phyloP scores from a whole-genome alignment of 2,329 filamentous ascomycete species.

The Domatiomyces catenatus region DNA sequence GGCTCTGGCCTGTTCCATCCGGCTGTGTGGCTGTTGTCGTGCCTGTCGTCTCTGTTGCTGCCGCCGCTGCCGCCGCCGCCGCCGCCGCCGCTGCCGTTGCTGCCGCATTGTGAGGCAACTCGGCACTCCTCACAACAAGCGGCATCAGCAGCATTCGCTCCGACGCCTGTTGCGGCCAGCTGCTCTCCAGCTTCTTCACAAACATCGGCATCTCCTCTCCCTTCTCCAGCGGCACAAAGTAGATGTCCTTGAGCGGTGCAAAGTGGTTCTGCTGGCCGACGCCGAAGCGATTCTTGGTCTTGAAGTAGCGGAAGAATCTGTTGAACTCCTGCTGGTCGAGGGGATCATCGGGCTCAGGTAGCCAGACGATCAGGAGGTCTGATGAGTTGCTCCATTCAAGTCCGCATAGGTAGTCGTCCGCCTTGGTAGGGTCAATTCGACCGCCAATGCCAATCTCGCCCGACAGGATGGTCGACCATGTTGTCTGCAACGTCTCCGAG shows the following conservation, averaged over 20 bases:
- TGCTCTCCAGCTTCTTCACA: conserved; percentile 73
- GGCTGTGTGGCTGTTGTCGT: neutral
- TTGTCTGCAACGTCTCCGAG: conserved; percentile 15
- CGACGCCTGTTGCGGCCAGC: conserved; percentile 56
- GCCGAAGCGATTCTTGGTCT: conserved; percentile 65
- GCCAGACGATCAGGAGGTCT: conserved; percentile 66
- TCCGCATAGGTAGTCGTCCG: conserved; percentile 80
- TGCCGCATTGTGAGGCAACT: conserved; percentile 22
- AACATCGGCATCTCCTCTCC: conserved; percentile 67
- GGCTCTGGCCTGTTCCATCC: neutral
- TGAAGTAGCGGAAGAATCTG: conserved; percentile 75
- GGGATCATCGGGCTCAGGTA: conserved; percentile 38
- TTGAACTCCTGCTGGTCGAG: conserved; percentile 49
- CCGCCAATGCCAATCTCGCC: conserved; percentile 46
- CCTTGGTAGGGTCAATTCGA: conserved; percentile 63
- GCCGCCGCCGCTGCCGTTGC: conserved; percentile 20
- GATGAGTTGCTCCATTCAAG: conserved; percentile 67
- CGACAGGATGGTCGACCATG: conserved; percentile 63
- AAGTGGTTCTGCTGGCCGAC: conserved; percentile 65
- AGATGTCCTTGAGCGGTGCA: conserved; percentile 72
- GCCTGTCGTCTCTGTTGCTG: neutral
- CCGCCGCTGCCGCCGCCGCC: conserved; percentile 16
- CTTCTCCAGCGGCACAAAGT: conserved; percentile 70
- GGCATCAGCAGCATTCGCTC: conserved; percentile 70
- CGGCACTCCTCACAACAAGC: conserved; percentile 59